Evolutionary conservation across 1,284 basidiomycete species (phyloP), one percentile per base, ranked within the genome.

Genomic region (Trichosporon inkin): DNA sequence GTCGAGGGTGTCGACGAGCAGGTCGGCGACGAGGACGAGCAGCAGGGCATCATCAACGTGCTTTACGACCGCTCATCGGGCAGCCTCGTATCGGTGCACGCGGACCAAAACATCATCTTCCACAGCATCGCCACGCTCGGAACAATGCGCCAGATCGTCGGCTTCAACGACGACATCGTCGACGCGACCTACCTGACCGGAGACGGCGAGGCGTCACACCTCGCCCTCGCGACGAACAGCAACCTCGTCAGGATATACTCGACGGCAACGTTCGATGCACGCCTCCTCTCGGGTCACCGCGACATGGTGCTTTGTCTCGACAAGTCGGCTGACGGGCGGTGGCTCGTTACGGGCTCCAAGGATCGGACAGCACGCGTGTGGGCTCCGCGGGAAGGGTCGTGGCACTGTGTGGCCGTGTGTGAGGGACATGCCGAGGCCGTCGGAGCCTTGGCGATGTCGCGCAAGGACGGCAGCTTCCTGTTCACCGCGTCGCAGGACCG

Each of bases 111-210:
- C 69, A 90, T 99, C 67, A 84, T 94, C 52, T 91, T 92, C 77
- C 86, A 92, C 76, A 90, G 88, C 2, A 79, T 93, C 8, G 76
- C 81, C 7, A 83, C 84, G 0, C 82, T 83, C 49, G 79, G 82
- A 10, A 77, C 89, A 32, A 80, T 83, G n/a, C 86, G 87, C n/a
- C 94, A 97, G 69, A 80, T 99, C 63, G 87, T 99, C 63, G 96
- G 96, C 0, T 99, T 89, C 83, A 98, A 99, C 77, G 96, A 99
- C 77, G 94, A 99, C 77, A 93, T 99, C 67, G 89, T 98, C 54
- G 95, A 98, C 70, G 84, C 86, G 10, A 82, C 84, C 19, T 91
- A 91, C 79, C 82, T 99, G 61, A 57, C 74, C 52, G 65, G 71
- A 1, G 66, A 71, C 57, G 65, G 74, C 53, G 66, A 72, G 3